Base-by-base conservation (phyloP, 2,329 filamentous ascomycete species). In the Truncatella angustata region DNA sequence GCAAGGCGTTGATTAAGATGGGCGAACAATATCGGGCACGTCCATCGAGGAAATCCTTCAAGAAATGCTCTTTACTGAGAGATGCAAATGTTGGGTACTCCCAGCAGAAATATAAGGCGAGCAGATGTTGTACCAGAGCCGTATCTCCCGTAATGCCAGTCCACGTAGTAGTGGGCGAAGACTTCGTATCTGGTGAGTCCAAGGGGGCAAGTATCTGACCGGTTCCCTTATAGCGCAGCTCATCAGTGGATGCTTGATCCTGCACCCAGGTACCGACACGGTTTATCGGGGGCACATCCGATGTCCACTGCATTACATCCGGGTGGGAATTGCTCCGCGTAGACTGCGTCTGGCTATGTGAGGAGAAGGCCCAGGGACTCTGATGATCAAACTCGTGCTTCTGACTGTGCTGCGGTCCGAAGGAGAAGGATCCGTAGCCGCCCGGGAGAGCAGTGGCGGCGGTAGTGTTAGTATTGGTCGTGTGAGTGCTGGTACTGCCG, bases 31-130 rank as follows among this genome's bases (percentile, higher is more conserved):
- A 88, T 28, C 86, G 80, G 43, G 77, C 73, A 16, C 79, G 73
- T 1, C 84, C 85, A 9, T 77, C 73, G 34, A 74, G 70, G 61
- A 88, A 88, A 65, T 90, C 86, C 48, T 76, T 76, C 53, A 87
- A 71, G 60, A 90, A 90, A 61, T 86, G 81, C 59, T 88, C 84
- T 62, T 87, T 86, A 62, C 84, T 88, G 40, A 91, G 77, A 2
- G 87, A 82, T 3, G 86, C 82, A 67, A 89, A 90, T 11, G 86
- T 90, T 3, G 87, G 85, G 64, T 91, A 89, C 58, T 87, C 82
- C 81, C 87, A 90, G 71, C 85, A 87, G 58, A 90, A 90, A 68
- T 89, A 90, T 28, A 88, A 71, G 0, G 80, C 76, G 49, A 89
- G 69, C 9, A 89, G 73, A 59, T 86, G 84, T 55, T 84, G 76